Conservation (phyloP, 352 stramenopile species). For the Phytophthora agathidicida region DNA sequence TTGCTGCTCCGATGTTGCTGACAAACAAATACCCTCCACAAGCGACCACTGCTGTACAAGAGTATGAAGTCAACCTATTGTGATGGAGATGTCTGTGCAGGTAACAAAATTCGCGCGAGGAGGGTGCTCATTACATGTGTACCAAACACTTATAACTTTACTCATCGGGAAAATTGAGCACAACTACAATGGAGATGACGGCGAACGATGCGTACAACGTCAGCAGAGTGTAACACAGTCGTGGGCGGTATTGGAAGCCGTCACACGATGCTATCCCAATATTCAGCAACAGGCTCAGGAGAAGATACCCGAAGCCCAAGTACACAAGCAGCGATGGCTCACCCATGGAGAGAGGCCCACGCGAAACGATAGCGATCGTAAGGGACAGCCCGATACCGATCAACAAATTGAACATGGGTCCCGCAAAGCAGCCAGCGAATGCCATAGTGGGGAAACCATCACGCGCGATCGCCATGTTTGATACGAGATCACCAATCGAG, state of each 20-base stretch:
- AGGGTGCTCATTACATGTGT: too few relatives aligned
- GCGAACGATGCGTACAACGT: conserved; percentile 70
- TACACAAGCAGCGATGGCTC: conserved; percentile 65
- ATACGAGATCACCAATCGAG: conserved; percentile 80
- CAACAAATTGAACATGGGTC: conserved; percentile 84
- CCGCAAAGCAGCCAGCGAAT: conserved; percentile 83
- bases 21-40: too few relatives aligned
- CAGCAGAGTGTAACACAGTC: conserved; percentile 67
- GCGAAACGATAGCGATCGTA: conserved; percentile 61
- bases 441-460: conserved; percentile 86
- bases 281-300: conserved; percentile 74
- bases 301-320: conserved; percentile 70
- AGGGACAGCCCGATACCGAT: conserved; percentile 72
- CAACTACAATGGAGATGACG: conserved; percentile 65
- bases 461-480: conserved; percentile 78
- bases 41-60: too few relatives aligned
- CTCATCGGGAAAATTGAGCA: conserved; percentile 35
- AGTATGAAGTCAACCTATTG: too few relatives aligned
- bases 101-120: too few relatives aligned
- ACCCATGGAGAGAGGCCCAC: conserved; percentile 61
- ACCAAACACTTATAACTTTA: conserved; percentile 35
- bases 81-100: too few relatives aligned
- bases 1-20: too few relatives aligned
- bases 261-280: conserved; percentile 57
- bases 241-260: conserved; percentile 61